These are phyloP conservation scores for Penicillium psychrosexuale DNA, from an alignment of 2,329 filamentous ascomycete species.

Conservation along the genomic window DNA sequence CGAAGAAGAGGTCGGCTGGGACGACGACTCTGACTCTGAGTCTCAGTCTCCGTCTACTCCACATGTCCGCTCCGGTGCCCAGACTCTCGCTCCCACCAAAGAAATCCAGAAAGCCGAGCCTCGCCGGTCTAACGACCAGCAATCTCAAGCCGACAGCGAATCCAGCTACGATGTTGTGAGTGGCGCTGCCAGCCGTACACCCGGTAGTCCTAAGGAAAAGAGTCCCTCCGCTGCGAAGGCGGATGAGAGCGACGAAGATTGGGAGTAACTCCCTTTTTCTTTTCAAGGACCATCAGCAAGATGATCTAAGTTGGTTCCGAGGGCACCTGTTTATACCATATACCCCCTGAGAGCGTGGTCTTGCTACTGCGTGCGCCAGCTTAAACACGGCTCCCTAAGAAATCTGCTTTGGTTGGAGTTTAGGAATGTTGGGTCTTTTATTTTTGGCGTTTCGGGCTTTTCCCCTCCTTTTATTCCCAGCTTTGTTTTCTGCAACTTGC, in stretches of 20 bases:
- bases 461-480: conserved; percentile 14
- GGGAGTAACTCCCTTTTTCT: conserved; percentile 58
- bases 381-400: not conserved
- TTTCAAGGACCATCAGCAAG: not conserved
- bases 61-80: conserved; percentile 41
- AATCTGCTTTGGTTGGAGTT: conserved; percentile 18
- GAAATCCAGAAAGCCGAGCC: conserved; percentile 62
- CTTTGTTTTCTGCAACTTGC: conserved; percentile 12
- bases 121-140: conserved; percentile 77
- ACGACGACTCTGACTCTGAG: conserved; percentile 67
- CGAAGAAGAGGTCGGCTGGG: conserved; percentile 66
- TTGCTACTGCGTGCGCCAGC: not conserved
- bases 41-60: conserved; percentile 44
- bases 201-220: conserved; percentile 60
- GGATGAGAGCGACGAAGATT: conserved; percentile 70
- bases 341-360: not conserved
- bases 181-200: conserved; percentile 73
- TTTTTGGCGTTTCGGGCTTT: conserved; percentile 17
- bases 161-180: conserved; percentile 94
- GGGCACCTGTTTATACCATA: conserved; percentile 6
- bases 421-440: conserved; percentile 14
- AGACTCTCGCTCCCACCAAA: conserved; percentile 28
- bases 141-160: conserved; percentile 88
- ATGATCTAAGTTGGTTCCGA: not conserved
- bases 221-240: conserved; percentile 37